Evolutionary conservation across 2,329 filamentous ascomycete species (phyloP), one percentile per base, ranked within the genome.

Genomic region (Nemania abortiva): DNA sequence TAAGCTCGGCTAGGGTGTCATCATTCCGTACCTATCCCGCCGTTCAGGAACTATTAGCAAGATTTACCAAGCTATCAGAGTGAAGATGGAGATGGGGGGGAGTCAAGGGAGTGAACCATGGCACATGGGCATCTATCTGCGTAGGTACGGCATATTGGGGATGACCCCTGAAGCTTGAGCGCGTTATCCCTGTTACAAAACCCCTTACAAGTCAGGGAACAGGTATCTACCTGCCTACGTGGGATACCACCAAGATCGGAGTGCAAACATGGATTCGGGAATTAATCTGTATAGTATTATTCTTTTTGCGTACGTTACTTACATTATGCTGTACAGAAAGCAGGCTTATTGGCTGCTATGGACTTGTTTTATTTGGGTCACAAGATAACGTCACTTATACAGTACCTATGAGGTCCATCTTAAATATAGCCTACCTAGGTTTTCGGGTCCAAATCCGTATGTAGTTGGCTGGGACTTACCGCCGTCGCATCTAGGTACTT

Each of bases 141-240:
- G 39, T 42, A 50, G 47, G 20, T 11, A 50, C n/a, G 47, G 24
- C 24, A 52, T 47, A 65, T 47, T 52, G 34, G 45, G 39, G 52
- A 65, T 61, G 47, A 20, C 58, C 67, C 61, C 63, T 66, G 67
- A 61, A 29, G 29, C 37, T 53, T 52, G 58, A 60, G 64, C 18
- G n/a, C 29, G 37, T 24, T 42, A 29, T 60, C 68, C 68, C 58
- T 70, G 68, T 49, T 58, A n/a, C 37, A 52, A 45, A 24, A 31
- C 56, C 52, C 64, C 68, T 68, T 64, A 24, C 18, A 53, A 53
- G 49, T 45, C 57, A 69, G 67, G 67, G 63, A 56, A 45, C 47
- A 53, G 10, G 31, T 34, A 34, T 24, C 20, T 47, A 47, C 42
- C 42, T 47, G 42, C 42, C 42, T 47, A 47, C 42, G 18, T 18